Conservation (phyloP, 139 green algal species). For the Picochlorum sp. region DNA sequence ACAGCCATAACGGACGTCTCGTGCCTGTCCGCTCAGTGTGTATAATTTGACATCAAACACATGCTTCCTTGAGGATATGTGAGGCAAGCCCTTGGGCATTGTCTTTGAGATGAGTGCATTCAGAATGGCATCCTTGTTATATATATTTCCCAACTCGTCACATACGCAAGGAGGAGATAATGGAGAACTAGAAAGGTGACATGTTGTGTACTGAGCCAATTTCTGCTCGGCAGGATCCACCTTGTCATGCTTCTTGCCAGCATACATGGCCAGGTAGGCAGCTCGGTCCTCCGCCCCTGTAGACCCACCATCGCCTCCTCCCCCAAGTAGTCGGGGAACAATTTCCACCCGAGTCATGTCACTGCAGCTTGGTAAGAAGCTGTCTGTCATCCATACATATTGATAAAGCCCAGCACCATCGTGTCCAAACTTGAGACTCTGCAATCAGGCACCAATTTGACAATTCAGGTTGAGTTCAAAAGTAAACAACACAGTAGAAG, state of each 20-base stretch:
- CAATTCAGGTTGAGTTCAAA: no score
- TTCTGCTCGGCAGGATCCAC: constrained; percentile 60
- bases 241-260: constrained; percentile 60
- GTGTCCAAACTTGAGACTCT: no score
- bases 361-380: no score
- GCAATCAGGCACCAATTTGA: no score
- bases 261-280: constrained; percentile 87
- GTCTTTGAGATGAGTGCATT: constrained; percentile 49
- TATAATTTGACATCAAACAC: constrained; percentile 52
- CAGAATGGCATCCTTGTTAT: constrained; percentile 49
- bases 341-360: constrained; percentile 20
- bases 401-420: no score
- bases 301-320: constrained; percentile 77
- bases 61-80: constrained; percentile 63
- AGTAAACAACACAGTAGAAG: no score
- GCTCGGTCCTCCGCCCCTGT: constrained; percentile 76
- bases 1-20: constrained; percentile 47
- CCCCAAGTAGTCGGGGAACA: constrained; percentile 39
- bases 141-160: constrained; percentile 67
- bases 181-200: constrained; percentile 53
- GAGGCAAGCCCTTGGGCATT: constrained; percentile 39
- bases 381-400: no score
- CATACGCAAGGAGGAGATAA: constrained; percentile 56
- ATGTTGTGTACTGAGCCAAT: constrained; percentile 59
- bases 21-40: not conserved